Percentiles rank a stretch among this genome's conserved stretches.
phyloP scores from a whole-genome alignment of 2,329 filamentous ascomycete species.

The Ceratocystis huliohia region DNA sequence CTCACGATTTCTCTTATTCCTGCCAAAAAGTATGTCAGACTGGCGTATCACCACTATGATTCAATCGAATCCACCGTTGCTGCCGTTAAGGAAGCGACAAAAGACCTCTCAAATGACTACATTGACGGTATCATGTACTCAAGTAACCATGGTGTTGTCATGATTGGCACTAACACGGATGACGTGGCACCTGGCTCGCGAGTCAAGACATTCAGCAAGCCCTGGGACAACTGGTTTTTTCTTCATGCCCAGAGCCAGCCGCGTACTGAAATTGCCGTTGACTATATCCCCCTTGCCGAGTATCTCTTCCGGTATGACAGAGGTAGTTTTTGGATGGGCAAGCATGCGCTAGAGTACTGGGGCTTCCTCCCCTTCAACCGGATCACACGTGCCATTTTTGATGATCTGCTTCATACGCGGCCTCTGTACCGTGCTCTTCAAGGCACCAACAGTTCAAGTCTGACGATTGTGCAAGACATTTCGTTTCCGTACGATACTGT shows the following conservation, averaged over 20 bases:
- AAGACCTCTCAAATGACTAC: conserved; percentile 41
- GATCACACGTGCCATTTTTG: conserved; percentile 46
- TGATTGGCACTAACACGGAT: conserved; percentile 46
- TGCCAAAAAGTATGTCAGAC: conserved; percentile 42
- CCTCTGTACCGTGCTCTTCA: conserved; percentile 55
- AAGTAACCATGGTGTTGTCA: conserved; percentile 42
- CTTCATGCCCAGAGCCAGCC: conserved; percentile 44
- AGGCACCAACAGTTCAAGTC: conserved; percentile 45
- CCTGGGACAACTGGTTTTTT: conserved; percentile 61
- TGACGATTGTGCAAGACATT: conserved; percentile 54
- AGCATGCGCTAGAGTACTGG: conserved; percentile 52
- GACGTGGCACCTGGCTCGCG: conserved; percentile 29
- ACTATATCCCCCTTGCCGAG: conserved; percentile 49
- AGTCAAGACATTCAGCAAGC: conserved; percentile 40
- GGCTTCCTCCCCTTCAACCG: conserved; percentile 48
- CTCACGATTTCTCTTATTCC: conserved; percentile 47
- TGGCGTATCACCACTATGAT: conserved; percentile 41
- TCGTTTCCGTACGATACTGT: conserved; percentile 36
- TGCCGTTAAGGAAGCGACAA: conserved; percentile 35
- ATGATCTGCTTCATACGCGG: conserved; percentile 50
- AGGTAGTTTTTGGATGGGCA: conserved; percentile 55
- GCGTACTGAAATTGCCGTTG: conserved; percentile 28
- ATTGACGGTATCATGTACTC: conserved; percentile 58
- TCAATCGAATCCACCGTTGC: conserved; percentile 30
- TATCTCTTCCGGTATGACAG: conserved; percentile 62